phyloP scores from a whole-genome alignment of 768 basidiomycete species.

The Leccinum pellstonianum region DNA sequence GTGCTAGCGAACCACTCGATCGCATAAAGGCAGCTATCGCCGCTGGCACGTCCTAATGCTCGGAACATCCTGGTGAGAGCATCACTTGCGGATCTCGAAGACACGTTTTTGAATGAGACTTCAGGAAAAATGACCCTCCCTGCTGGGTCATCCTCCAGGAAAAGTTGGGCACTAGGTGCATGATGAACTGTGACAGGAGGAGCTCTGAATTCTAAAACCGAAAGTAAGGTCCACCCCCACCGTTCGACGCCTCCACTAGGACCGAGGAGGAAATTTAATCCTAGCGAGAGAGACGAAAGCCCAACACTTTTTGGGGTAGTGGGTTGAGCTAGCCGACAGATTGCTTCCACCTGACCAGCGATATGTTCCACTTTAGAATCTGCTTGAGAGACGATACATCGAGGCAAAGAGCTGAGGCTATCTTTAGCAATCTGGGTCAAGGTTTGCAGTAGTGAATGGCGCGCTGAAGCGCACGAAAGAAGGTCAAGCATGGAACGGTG shows the following conservation, averaged over 20 bases:
- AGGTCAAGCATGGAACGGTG: conserved; percentile 45
- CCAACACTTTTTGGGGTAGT: conserved; percentile 18
- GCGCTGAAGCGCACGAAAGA: conserved; percentile 42
- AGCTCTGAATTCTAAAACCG: conserved; percentile 70
- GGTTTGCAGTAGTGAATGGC: conserved; percentile 49
- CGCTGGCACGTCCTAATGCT: conserved; percentile 64
- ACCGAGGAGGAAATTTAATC: conserved; percentile 67
- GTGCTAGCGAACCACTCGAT: conserved; percentile 80
- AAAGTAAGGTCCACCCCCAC: conserved; percentile 88
- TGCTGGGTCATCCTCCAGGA: conserved; percentile 51
- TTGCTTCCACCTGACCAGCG: conserved; percentile 65
- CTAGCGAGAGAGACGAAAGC: conserved; percentile 46
- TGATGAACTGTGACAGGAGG: conserved; percentile 50
- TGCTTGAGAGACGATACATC: conserved; percentile 63
- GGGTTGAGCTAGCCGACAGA: conserved; percentile 49
- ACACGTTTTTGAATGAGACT: conserved; percentile 53
- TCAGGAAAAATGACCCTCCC: conserved; percentile 53
- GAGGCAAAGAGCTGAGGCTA: conserved; percentile 68
- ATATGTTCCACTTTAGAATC: conserved; percentile 74
- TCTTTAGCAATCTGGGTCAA: conserved; percentile 64
- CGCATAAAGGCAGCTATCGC: conserved; percentile 67
- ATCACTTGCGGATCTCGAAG: conserved; percentile 48
- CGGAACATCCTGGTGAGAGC: conserved; percentile 72
- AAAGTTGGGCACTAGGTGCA: conserved; percentile 49
- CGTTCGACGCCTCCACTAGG: conserved; percentile 82